Percentiles rank a stretch among this genome's conserved stretches.
Conservation (phyloP, 352 stramenopile genomes). For the Globisporangium abappressorium region DNA sequence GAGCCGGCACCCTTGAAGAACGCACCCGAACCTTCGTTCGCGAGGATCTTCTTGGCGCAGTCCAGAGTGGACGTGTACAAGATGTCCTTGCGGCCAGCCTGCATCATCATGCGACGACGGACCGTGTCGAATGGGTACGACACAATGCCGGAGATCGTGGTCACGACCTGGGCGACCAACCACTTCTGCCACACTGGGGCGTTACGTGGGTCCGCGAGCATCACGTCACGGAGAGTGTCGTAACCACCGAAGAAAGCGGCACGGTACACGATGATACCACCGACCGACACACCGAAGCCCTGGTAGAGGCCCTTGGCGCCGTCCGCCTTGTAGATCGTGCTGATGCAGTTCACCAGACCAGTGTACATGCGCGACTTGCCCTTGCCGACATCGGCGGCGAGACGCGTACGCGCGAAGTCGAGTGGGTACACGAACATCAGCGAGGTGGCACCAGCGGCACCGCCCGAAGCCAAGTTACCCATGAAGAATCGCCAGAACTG, state of each 20-base stretch:
- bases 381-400: conserved; percentile 97
- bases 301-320: conserved; percentile 96
- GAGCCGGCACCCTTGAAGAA: conserved; percentile 99
- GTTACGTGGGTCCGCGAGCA: conserved; percentile 82
- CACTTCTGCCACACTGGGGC: conserved; percentile 90
- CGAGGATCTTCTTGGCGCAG: conserved; percentile 96
- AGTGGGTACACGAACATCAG: conserved; percentile 97
- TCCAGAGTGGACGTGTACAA: conserved; percentile 97
- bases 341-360: conserved; percentile 96
- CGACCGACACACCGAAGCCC: conserved; percentile 97
- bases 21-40: conserved; percentile 92
- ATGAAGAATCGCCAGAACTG: conserved; percentile 98
- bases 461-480: conserved; percentile 97
- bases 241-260: conserved; percentile 98
- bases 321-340: conserved; percentile 93
- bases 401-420: conserved; percentile 98
- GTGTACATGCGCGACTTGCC: conserved; percentile 98
- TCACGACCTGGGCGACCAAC: conserved; percentile 90
- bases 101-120: conserved; percentile 97
- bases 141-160: conserved; percentile 89
- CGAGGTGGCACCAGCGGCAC: conserved; percentile 96
- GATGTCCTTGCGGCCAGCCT: conserved; percentile 96
- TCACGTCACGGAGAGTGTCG: conserved; percentile 94
- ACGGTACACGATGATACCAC: conserved; percentile 99
- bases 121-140: conserved; percentile 97